Base-by-base conservation (phyloP, 495 filamentous ascomycete genomes). In the Aspergillus bertholletiae region DNA sequence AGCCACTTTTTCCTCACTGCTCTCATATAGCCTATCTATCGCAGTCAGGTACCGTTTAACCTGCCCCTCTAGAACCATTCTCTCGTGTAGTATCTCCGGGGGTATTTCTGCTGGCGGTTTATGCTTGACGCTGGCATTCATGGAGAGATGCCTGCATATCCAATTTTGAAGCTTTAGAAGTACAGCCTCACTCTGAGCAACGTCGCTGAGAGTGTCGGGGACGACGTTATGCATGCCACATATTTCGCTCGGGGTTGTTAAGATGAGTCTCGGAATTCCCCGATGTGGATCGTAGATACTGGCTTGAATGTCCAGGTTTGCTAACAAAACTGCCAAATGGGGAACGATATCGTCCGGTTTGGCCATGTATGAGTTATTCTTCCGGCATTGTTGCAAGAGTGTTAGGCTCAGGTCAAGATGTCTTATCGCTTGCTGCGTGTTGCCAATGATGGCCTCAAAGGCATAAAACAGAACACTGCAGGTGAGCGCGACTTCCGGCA, bases 401-500 rank as follows among this genome's bases (percentile, higher is more conserved):
- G 18, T 46, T 17, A 70, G 24, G 1, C 63, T 63, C 11, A 58
- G 62, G 32, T 68, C 49, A 0, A 72, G 59, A 53, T 72, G 67
- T 43, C 56, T 60, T 15, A 64, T 57, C 1, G 67, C 67, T 13
- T 62, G 55, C 18, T 43, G 22, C 12, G 49, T 51, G 32, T 70
- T 59, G 3, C 67, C 67, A 22, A 65, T 32, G 0, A 67, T 49
- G 30, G 56, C 59, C 51, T 73, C 67, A 39, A 69, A 65, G 18
- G 59, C 55, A 53, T 63, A 66, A 32, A 73, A 71, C 1, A 73
- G 51, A 8, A 69, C 49, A 35, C 63, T 66, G 51, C 70, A 73
- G 46, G 69, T 62, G 2, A 73, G 57, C 0, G 63, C 60, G 1
- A 60, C 57, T n/a, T 67, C 61, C 1, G 48, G 21, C 2, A 66